Evolutionary conservation across 257 asterid species (phyloP).

Genomic region (Solanum paucissectum): DNA sequence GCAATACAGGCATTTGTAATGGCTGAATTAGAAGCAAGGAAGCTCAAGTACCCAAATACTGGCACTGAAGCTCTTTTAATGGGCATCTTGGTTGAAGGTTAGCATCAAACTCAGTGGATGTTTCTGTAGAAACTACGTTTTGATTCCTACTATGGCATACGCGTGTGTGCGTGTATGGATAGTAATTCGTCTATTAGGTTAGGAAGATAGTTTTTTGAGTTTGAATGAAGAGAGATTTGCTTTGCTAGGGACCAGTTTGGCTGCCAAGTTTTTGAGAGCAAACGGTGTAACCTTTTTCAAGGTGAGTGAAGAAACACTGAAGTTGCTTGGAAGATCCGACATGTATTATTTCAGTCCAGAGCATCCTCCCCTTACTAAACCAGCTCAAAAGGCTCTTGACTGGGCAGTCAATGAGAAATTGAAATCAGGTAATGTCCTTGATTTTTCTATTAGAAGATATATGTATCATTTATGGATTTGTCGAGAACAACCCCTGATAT

Average conservation of each 20-base stretch:
- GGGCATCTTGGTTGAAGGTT: conserved; percentile 96
- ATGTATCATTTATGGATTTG: not conserved
- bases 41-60: conserved; percentile 69
- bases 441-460: not conserved
- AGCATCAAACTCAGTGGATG: not conserved
- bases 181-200: not conserved
- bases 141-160: not conserved
- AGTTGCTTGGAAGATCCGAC: conserved; percentile 69
- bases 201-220: not conserved
- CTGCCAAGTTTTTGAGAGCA: conserved; percentile 75
- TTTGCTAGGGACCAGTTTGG: conserved; percentile 78
- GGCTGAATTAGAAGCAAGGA: conserved; percentile 86
- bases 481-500: not conserved
- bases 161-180: not conserved
- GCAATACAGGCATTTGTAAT: conserved; percentile 72
- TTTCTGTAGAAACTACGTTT: not conserved
- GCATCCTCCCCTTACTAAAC: conserved; percentile 83
- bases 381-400: conserved; percentile 83
- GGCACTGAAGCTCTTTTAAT: conserved; percentile 93
- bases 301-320: conserved; percentile 61
- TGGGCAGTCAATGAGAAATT: conserved; percentile 81
- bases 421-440: conserved; percentile 52
- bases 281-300: conserved; percentile 56
- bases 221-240: not conserved
- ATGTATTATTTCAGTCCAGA: conserved; percentile 60